Percentiles rank a stretch among this genome's conserved stretches.
Evolutionary conservation across 1,139 yeast species (phyloP).

Genomic region (Yamadazyma trypodendri): DNA sequence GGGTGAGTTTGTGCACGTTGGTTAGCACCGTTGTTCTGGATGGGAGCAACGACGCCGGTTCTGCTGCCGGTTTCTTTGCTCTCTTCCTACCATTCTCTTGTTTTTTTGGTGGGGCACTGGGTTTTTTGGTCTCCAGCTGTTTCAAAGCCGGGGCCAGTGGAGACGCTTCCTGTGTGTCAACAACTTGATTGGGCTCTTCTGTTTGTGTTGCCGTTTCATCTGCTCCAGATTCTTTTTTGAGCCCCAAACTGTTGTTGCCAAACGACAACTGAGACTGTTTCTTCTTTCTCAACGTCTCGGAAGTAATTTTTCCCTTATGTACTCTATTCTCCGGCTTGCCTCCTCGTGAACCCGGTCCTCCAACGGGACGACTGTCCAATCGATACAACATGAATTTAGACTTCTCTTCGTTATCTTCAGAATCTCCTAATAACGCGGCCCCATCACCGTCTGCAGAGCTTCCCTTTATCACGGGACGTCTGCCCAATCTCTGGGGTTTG

Average conservation of each 20-base stretch:
- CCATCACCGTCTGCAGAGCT: conserved; percentile 26
- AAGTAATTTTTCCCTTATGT: conserved; percentile 31
- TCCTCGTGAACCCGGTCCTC: conserved; percentile 48
- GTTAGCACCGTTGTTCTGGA: conserved; percentile 35
- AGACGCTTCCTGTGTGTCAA: not conserved
- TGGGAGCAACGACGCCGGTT: conserved; percentile 3
- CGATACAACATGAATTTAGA: conserved; percentile 37
- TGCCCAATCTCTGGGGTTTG: conserved; percentile 34
- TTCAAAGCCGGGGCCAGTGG: too few species aligned
- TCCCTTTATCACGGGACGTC: conserved; percentile 25
- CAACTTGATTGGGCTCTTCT: not conserved
- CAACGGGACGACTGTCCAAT: conserved; percentile 36
- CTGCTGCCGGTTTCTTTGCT: conserved; percentile 5
- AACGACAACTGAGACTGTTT: conserved; percentile 21
- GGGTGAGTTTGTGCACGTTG: conserved; percentile 27
- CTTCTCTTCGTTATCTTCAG: conserved; percentile 30
- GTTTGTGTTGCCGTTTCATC: not conserved
- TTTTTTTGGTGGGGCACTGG: not conserved
- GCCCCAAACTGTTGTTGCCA: conserved; percentile 8
- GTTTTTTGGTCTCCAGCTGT: not conserved
- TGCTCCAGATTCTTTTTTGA: not conserved
- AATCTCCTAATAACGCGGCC: conserved; percentile 20
- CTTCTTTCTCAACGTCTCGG: conserved; percentile 20
- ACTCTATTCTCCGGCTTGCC: conserved; percentile 26
- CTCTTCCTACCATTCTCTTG: not conserved